phyloP scores from a whole-genome alignment of 345 rosid species.

The Zanthoxylum bungeanum region DNA sequence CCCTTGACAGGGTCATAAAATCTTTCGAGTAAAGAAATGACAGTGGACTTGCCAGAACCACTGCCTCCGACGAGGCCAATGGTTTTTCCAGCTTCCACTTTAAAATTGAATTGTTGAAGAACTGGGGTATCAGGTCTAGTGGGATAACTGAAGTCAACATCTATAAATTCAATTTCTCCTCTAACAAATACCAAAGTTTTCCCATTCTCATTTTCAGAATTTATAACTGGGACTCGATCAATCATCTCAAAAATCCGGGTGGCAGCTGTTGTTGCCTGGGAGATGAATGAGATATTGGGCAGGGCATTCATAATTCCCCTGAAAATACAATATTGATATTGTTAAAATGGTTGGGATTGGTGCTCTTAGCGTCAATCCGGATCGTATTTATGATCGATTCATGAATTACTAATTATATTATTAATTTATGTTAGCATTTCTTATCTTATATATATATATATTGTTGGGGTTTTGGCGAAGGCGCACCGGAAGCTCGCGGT shows the following conservation, averaged over 20 bases:
- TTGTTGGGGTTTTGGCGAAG: too few relatives aligned
- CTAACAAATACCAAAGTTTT: slow-evolving; percentile 30
- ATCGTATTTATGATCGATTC: too few relatives aligned
- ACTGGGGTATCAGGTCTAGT: slow-evolving; percentile 58
- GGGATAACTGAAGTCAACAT: slow-evolving; percentile 66
- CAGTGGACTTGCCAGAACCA: slow-evolving; percentile 85
- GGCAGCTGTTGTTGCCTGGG: slow-evolving; percentile 36
- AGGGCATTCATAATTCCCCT: slow-evolving; percentile 42
- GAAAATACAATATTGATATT: background rate
- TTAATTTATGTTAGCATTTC: too few relatives aligned
- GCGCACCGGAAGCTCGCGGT: too few relatives aligned
- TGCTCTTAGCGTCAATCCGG: too few relatives aligned
- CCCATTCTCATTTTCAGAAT: slow-evolving; percentile 49
- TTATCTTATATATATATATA: too few relatives aligned
- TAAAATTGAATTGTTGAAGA: slow-evolving; percentile 50
- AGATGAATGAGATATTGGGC: slow-evolving; percentile 41
- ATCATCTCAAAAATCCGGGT: slow-evolving; percentile 37
- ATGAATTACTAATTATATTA: too few relatives aligned
- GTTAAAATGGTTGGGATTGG: background rate
- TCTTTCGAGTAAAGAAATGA: slow-evolving; percentile 69
- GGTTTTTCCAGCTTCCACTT: slow-evolving; percentile 64
- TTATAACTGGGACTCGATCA: slow-evolving; percentile 66
- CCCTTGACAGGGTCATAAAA: slow-evolving; percentile 70
- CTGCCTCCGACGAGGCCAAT: slow-evolving; percentile 84
- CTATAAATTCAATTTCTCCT: slow-evolving; percentile 66